These are phyloP conservation scores for Gilbertella persicaria DNA, from an alignment of 371 early-diverging fungal species.

Conservation along the genomic window DNA sequence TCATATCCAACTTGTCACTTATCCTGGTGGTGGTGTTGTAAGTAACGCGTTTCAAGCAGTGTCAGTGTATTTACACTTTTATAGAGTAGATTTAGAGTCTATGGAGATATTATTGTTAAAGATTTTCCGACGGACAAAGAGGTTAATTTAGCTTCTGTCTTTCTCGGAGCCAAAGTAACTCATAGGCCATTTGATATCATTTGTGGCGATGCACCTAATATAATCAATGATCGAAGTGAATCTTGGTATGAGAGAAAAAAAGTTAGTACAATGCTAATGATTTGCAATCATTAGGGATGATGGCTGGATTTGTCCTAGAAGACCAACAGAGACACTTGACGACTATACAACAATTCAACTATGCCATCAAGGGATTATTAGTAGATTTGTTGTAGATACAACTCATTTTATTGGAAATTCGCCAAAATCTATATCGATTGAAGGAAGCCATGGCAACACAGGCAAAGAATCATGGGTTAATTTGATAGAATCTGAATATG, in stretches of 20 bases:
- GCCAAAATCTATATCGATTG: not conserved
- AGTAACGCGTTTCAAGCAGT: not conserved
- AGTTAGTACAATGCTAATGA: not conserved
- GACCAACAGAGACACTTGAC: not conserved
- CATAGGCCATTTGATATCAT: not conserved
- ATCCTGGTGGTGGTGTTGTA: slow-evolving; percentile 9
- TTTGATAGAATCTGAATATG: not conserved
- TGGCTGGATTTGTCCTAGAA: slow-evolving; percentile 7
- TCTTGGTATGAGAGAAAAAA: not conserved
- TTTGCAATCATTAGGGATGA: not conserved
- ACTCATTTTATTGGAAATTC: slow-evolving; percentile 10
- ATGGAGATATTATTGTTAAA: not conserved
- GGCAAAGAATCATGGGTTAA: not conserved
- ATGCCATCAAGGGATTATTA: not conserved
- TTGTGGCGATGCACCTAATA: slow-evolving; percentile 1
- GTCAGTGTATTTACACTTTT: not conserved
- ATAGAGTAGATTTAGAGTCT: slow-evolving; percentile 1
- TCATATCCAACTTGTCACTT: not conserved
- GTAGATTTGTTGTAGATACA: slow-evolving; percentile 3
- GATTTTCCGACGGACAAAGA: not conserved
- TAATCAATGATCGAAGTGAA: not conserved
- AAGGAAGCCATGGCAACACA: not conserved
- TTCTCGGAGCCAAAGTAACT: not conserved
- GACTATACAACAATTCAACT: slow-evolving; percentile 1
- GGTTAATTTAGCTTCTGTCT: not conserved